Evolutionary conservation across 2,329 filamentous ascomycete species (phyloP).

Genomic region (Setomelanomma holmii): DNA sequence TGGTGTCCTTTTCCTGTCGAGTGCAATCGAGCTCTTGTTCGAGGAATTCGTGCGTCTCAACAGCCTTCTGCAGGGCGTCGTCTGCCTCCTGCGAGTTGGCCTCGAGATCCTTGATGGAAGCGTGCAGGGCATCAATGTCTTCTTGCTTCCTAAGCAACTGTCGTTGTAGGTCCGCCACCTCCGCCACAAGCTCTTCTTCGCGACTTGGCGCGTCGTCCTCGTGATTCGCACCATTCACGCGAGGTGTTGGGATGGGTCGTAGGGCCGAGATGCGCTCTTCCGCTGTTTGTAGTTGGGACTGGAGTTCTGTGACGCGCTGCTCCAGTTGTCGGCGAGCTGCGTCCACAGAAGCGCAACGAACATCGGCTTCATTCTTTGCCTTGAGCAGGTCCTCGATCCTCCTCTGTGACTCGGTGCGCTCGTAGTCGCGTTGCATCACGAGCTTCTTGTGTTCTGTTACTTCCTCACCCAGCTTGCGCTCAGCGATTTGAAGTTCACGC

Average conservation of each 20-base stretch:
- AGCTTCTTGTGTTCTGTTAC: conserved; percentile 84
- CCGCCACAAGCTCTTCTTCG: conserved; percentile 81
- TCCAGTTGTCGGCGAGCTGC: conserved; percentile 90
- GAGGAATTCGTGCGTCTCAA: conserved; percentile 72
- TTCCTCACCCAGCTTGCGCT: conserved; percentile 84
- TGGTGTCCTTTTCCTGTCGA: conserved; percentile 77
- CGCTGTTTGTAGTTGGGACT: conserved; percentile 84
- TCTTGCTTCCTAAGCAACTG: conserved; percentile 81
- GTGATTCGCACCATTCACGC: conserved; percentile 57
- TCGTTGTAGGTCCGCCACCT: conserved; percentile 85
- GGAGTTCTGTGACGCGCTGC: conserved; percentile 84
- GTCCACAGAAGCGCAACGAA: conserved; percentile 85
- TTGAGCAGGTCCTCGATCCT: conserved; percentile 90
- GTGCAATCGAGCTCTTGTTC: conserved; percentile 82
- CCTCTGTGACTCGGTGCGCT: conserved; percentile 85
- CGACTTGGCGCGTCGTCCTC: conserved; percentile 66
- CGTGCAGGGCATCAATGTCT: conserved; percentile 81
- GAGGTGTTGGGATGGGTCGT: conserved; percentile 77
- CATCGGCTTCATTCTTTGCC: conserved; percentile 79
- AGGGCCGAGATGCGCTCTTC: conserved; percentile 86
- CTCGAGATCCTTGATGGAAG: conserved; percentile 86
- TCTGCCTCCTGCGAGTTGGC: conserved; percentile 86
- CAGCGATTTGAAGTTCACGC: conserved; percentile 76
- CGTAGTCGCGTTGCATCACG: conserved; percentile 85
- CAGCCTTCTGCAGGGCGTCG: conserved; percentile 81